phyloP scores from a whole-genome alignment of 306 rosid genomes.

The Quercus cerris region DNA sequence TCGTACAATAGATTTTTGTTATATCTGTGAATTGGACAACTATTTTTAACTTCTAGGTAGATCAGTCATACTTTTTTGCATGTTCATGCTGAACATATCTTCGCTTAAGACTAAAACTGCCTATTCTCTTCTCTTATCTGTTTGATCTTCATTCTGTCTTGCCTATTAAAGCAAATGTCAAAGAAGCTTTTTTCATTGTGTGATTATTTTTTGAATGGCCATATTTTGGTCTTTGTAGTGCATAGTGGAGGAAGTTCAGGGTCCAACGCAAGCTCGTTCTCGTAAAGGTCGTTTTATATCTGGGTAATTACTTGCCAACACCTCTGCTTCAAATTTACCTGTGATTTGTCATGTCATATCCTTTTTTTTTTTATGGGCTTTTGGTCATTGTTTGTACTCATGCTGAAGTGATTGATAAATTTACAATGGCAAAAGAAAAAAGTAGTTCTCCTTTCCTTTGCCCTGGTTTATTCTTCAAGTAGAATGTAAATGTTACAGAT shows the following conservation, averaged over 20 bases:
- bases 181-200: constrained; percentile 6
- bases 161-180: constrained; percentile 3
- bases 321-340: neutral
- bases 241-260: constrained; percentile 96
- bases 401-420: constrained; percentile 1
- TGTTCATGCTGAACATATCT: neutral
- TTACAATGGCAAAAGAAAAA: neutral
- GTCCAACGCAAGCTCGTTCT: constrained; percentile 86
- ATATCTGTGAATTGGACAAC: neutral
- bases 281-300: constrained; percentile 89
- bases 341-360: neutral
- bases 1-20: neutral
- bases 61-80: neutral
- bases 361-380: neutral
- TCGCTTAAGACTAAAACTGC: neutral
- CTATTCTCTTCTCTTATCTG: neutral
- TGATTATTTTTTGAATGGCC: neutral
- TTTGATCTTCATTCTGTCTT: constrained; percentile 3
- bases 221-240: constrained; percentile 57
- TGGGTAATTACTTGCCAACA: constrained; percentile 49
- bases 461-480: neutral
- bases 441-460: neutral
- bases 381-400: neutral
- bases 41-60: neutral
- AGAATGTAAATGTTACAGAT: neutral